Evolutionary conservation across 306 rosid species (phyloP).

Genomic region (Lablab purpureus): DNA sequence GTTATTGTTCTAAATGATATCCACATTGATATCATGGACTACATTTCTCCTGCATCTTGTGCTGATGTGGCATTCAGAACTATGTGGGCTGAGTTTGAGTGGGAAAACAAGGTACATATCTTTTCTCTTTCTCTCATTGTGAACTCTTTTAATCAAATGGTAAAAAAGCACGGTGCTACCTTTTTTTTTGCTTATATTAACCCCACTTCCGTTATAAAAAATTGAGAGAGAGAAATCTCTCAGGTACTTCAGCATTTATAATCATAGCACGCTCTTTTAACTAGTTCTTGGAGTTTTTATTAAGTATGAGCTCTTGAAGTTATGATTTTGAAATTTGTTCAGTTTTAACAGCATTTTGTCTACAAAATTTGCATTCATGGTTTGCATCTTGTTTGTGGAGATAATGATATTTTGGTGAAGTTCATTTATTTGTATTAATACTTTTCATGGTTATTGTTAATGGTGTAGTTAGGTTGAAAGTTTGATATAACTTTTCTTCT

Average conservation of each 20-base stretch:
- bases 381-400: slow-evolving; percentile 23
- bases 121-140: slow-evolving; percentile 26
- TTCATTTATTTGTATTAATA: slow-evolving; percentile 3
- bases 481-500: neutral
- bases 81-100: slow-evolving; percentile 99
- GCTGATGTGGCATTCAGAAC: slow-evolving; percentile 93
- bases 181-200: slow-evolving; percentile 8
- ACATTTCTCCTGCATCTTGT: slow-evolving; percentile 96
- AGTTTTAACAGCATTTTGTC: neutral
- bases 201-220: neutral
- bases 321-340: slow-evolving; percentile 4
- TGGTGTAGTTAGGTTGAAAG: slow-evolving; percentile 10
- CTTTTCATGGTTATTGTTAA: slow-evolving; percentile 3
- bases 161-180: slow-evolving; percentile 3
- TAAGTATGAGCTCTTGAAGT: neutral
- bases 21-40: slow-evolving; percentile 99
- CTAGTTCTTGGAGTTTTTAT: slow-evolving; percentile 1
- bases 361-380: slow-evolving; percentile 3
- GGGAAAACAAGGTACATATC: slow-evolving; percentile 94
- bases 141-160: neutral
- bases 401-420: slow-evolving; percentile 17
- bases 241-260: neutral
- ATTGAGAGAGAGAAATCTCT: neutral
- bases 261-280: slow-evolving; percentile 13
- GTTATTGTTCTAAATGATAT: slow-evolving; percentile 97